These are phyloP conservation scores for Camptophora hylomeconis DNA, from an alignment of 2,329 filamentous ascomycete species.

Conservation along the genomic window DNA sequence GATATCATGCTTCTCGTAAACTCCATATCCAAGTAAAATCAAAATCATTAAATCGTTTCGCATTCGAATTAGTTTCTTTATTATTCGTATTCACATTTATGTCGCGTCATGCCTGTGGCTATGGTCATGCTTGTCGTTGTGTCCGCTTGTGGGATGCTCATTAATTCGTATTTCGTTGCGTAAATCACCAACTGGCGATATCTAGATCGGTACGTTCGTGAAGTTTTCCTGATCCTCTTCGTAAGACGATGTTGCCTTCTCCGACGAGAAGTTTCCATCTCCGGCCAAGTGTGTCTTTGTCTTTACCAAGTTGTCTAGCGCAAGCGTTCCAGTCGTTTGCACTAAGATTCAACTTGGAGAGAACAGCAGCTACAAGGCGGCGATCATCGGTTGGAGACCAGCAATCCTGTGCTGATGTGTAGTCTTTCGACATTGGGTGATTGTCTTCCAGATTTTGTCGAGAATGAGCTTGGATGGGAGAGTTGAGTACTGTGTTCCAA, in stretches of 20 bases:
- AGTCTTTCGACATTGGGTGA: constrained; percentile 5
- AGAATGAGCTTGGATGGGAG: constrained; percentile 20
- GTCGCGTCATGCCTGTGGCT: too few species aligned
- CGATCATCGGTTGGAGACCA: constrained; percentile 31
- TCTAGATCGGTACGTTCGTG: constrained; percentile 3
- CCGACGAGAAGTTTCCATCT: constrained; percentile 30
- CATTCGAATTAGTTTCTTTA: too few species aligned
- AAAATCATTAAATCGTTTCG: too few species aligned
- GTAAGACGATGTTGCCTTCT: constrained; percentile 30
- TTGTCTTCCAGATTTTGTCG: constrained; percentile 9
- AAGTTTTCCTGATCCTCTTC: constrained; percentile 16
- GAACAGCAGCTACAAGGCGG: constrained; percentile 29
- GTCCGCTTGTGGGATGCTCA: too few species aligned
- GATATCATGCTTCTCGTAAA: too few species aligned
- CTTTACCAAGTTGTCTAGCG: constrained; percentile 28
- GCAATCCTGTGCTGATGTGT: constrained; percentile 7
- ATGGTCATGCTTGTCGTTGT: too few species aligned
- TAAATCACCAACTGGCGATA: constrained; percentile 5
- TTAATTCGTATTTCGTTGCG: too few species aligned
- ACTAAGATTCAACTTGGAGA: constrained; percentile 31
- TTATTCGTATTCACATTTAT: too few species aligned
- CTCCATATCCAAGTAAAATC: too few species aligned
- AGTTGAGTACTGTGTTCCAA: too few species aligned
- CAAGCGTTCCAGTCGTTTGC: constrained; percentile 33
- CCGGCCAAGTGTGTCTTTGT: constrained; percentile 27